Evolutionary conservation across 148 eudicot species (phyloP), one percentile per base, ranked within the genome.

Genomic region (Diospyros lotus): DNA sequence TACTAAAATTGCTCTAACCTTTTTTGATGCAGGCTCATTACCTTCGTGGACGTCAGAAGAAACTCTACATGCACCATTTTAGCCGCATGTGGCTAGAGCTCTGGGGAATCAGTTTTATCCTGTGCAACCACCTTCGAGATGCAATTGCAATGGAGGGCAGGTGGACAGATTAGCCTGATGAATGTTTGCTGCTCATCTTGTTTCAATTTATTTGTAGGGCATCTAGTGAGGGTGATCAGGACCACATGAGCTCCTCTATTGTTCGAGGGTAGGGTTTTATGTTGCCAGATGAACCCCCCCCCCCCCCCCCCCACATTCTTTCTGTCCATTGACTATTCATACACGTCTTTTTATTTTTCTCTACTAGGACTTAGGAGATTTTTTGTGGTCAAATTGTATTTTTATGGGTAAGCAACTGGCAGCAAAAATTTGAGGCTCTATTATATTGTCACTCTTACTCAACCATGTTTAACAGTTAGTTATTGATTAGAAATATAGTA

Each of bases 21-120:
- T 8, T 67, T 40, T 58, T 66, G 66, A 11, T 80, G 81, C 86
- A 90, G 94, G 88, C 40, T 64, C 71, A 61, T 75, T 76, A 72
- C 83, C 79, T 82, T 82, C 86, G 74, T 77, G 79, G 82, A 83
- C 77, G 82, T 89, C 72, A 73, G 81, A 69, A 82, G 82, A 76
- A 78, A 76, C 77, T 84, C 87, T 39, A 81, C 76, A 44, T 80
- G 82, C 82, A 80, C 88, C 59, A 66, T 90, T 76, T 79, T 88
- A 86, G 94, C 87, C 17, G 82, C 92, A 52, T 80, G 71, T 66
- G 88, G 92, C 52, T 83, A 44, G 86, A 84, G 75, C 78, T 80
- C 56, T 75, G 38, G 66, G 45, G 59, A 71, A 43, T 38, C 84
- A 84, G 60, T 79, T 79, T 51, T 76, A 71, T 56, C 76, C 76